Evolutionary conservation across 257 asterid genomes (phyloP), one percentile per base, ranked within the genome.

Genomic region (Plantago major): DNA sequence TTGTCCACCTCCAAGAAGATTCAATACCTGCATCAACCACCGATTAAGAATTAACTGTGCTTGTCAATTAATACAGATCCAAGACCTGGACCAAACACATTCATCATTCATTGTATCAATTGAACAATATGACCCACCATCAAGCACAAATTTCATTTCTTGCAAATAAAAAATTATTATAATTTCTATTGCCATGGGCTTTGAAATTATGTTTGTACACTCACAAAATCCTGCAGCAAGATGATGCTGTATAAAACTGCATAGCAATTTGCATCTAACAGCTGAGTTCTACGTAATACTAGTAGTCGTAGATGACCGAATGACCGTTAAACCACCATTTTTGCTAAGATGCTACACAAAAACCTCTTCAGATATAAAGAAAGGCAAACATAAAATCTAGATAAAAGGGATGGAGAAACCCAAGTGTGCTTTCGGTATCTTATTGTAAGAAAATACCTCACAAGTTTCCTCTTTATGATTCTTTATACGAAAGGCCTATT

Each of bases 1-100:
- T 64, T 77, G 83, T 65, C 74, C 87, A 16, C 81, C 90, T 71
- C 65, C 74, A 74, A 89, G 79, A 76, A 92, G 87, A 68, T 71
- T 82, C 70, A 86, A 72, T 46, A 89, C 97, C 99, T 92, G 77
- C 55, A 60, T 58, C 18, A 26, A 58, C 54, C 63, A 71, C 22
- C 19, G 1, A 40, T 56, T 63, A 59, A 46, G 28, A 58, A 56
- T 52, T 60, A 19, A 48, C 26, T 46, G 28, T 11, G 28, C 37
- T 57, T 58, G 11, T 5, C 54, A 48, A 6, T n/a, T 14, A 11
- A 46, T 33, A 33, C 3, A 90, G 86, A 68, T 71, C 80, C 70
- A 86, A 72, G 43, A 89, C 97, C 99, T 92, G 77, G 55, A 26
- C 14, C 14, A n/a, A 53, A n/a, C 7, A 15, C 46, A 38, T 7